Evolutionary conservation across 2,329 filamentous ascomycete genomes (phyloP).

Genomic region (Hirsutella minnesotensis): DNA sequence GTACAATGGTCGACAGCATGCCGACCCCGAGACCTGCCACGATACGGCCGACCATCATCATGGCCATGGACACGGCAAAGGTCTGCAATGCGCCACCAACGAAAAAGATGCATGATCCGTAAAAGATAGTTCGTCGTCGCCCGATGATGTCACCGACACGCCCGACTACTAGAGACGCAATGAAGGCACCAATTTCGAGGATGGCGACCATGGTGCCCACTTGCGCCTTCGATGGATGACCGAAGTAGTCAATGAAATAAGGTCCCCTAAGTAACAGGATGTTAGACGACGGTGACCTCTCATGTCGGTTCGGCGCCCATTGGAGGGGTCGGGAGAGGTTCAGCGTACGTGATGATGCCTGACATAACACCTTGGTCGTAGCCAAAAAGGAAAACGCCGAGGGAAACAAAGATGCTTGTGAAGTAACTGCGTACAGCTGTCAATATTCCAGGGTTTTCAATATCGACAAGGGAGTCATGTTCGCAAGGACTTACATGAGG

Average conservation of each 20-base stretch:
- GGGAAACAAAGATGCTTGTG: conserved; percentile 79
- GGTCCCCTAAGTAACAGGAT: conserved; percentile 48
- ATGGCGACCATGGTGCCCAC: conserved; percentile 98
- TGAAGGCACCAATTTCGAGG: conserved; percentile 83
- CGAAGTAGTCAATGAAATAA: conserved; percentile 85
- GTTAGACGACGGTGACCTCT: conserved; percentile 10
- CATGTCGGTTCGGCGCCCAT: background rate
- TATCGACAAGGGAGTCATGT: background rate
- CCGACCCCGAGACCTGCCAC: conserved; percentile 80
- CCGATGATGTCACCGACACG: conserved; percentile 87
- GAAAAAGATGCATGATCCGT: conserved; percentile 82
- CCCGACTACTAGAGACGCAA: conserved; percentile 78
- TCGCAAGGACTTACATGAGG: conserved; percentile 53
- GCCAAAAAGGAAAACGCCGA: conserved; percentile 80
- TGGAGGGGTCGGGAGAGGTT: background rate
- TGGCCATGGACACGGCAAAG: conserved; percentile 67
- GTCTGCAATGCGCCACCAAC: conserved; percentile 77
- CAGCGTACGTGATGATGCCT: conserved; percentile 47
- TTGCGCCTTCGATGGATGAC: conserved; percentile 74
- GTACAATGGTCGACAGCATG: conserved; percentile 82
- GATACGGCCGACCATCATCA: conserved; percentile 80
- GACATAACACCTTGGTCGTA: conserved; percentile 91
- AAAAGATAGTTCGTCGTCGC: conserved; percentile 79
- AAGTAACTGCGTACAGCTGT: conserved; percentile 56
- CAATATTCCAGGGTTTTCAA: conserved; percentile 5